Evolutionary conservation across 2,329 filamentous ascomycete genomes (phyloP).

Genomic region (Cryphonectria radicalis): DNA sequence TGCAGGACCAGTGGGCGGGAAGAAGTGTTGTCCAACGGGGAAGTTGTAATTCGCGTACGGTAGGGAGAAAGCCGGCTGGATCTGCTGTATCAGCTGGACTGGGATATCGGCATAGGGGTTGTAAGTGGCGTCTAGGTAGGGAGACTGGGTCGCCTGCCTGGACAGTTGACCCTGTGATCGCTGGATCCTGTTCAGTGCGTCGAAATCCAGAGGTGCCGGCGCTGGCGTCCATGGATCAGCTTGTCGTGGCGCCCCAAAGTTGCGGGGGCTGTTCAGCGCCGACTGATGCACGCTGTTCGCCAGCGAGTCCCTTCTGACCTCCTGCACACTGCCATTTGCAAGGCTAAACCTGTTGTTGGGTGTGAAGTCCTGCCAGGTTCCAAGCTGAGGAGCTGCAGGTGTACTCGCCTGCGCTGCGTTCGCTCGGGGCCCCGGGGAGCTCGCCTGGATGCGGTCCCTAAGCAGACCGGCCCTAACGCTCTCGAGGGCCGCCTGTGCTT

Average conservation of each 20-base stretch:
- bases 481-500: slow-evolving; percentile 18
- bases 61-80: slow-evolving; percentile 4
- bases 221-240: slow-evolving; percentile 20
- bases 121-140: slow-evolving; percentile 19
- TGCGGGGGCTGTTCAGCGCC: slow-evolving; percentile 23
- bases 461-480: slow-evolving; percentile 11
- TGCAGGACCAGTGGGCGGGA: slow-evolving; percentile 25
- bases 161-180: slow-evolving; percentile 20
- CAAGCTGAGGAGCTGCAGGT: slow-evolving; percentile 8
- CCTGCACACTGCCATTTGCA: slow-evolving; percentile 14
- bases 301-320: slow-evolving; percentile 22
- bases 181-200: slow-evolving; percentile 15
- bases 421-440: slow-evolving; percentile 23
- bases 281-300: slow-evolving; percentile 28
- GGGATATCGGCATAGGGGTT: slow-evolving; percentile 9
- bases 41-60: slow-evolving; percentile 19
- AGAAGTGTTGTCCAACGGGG: slow-evolving; percentile 19
- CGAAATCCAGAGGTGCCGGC: slow-evolving; percentile 14
- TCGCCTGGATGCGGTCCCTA: slow-evolving; percentile 14
- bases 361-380: slow-evolving; percentile 21
- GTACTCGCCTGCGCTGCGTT: slow-evolving; percentile 13
- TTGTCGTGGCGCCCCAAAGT: slow-evolving; percentile 13
- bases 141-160: slow-evolving; percentile 24
- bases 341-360: slow-evolving; percentile 16
- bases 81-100: slow-evolving; percentile 22